Evolutionary conservation across 108 stramenopile genomes (phyloP).

Genomic region (Conticribra guillardii): DNA sequence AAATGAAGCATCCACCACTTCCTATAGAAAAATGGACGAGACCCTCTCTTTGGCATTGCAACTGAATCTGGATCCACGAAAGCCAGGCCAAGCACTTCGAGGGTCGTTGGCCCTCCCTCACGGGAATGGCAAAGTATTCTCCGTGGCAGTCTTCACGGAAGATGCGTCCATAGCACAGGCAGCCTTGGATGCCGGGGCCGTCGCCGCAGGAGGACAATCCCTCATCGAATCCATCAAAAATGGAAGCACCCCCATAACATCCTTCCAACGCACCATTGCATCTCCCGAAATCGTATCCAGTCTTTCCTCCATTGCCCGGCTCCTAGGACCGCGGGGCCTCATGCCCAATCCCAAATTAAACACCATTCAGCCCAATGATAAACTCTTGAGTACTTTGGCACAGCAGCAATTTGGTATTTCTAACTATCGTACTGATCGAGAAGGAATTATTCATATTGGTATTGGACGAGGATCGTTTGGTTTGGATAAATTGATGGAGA

Average conservation of each 20-base stretch:
- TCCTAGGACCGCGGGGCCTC: constrained; percentile 94
- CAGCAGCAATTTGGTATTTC: constrained; percentile 78
- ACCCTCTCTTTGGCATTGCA: constrained; percentile 89
- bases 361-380: constrained; percentile 71
- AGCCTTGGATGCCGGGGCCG: constrained; percentile 82
- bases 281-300: constrained; percentile 86
- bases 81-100: constrained; percentile 91
- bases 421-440: constrained; percentile 87
- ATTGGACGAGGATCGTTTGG: constrained; percentile 88
- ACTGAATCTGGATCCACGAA: constrained; percentile 93
- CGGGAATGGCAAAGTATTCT: constrained; percentile 89
- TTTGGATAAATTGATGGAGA: constrained; percentile 67
- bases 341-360: constrained; percentile 97
- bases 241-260: constrained; percentile 65
- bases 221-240: constrained; percentile 78
- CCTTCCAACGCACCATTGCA: constrained; percentile 82
- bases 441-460: constrained; percentile 88
- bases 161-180: constrained; percentile 59
- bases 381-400: constrained; percentile 55
- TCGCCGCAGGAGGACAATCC: constrained; percentile 84
- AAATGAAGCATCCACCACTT: constrained; percentile 14
- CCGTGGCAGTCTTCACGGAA: constrained; percentile 90
- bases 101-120: constrained; percentile 88
- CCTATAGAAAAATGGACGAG: constrained; percentile 77
- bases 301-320: constrained; percentile 80